Percentiles rank a stretch among this genome's conserved stretches.
Conservation (phyloP, 192 early-diverging fungal genomes). For the Dimargaris cristalligena region DNA sequence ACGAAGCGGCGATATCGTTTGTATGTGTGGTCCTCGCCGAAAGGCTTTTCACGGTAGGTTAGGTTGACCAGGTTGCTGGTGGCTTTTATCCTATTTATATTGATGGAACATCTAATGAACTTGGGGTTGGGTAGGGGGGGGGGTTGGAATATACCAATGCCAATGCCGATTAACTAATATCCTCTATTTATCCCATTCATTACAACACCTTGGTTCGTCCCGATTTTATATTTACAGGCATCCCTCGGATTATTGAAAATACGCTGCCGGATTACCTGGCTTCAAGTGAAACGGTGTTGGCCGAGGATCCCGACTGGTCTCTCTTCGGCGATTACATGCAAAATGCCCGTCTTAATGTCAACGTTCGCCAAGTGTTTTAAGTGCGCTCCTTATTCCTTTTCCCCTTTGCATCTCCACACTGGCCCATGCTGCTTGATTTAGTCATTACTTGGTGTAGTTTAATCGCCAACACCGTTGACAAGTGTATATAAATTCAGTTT, state of each 20-base stretch:
- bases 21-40: constrained; percentile 70
- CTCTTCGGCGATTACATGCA: constrained; percentile 50
- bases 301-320: constrained; percentile 38
- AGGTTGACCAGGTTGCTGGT: too few species aligned
- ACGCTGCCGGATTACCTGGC: constrained; percentile 51
- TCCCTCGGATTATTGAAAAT: constrained; percentile 59
- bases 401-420: too few species aligned
- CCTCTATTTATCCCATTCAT: neutral
- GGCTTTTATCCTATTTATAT: too few species aligned
- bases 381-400: too few species aligned
- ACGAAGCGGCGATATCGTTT: constrained; percentile 69
- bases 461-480: too few species aligned
- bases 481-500: too few species aligned
- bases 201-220: constrained; percentile 10
- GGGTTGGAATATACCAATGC: too few species aligned
- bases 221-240: constrained; percentile 24
- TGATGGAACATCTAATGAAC: too few species aligned
- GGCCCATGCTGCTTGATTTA: too few species aligned
- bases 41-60: constrained; percentile 65
- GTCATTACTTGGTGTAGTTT: too few species aligned
- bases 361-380: constrained; percentile 78
- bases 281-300: constrained; percentile 13
- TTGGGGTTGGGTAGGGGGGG: too few species aligned
- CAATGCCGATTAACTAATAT: constrained; percentile 10
- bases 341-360: constrained; percentile 71